Base-by-base conservation (phyloP, 805 yeast species). In the Yamadazyma kitorensis region DNA sequence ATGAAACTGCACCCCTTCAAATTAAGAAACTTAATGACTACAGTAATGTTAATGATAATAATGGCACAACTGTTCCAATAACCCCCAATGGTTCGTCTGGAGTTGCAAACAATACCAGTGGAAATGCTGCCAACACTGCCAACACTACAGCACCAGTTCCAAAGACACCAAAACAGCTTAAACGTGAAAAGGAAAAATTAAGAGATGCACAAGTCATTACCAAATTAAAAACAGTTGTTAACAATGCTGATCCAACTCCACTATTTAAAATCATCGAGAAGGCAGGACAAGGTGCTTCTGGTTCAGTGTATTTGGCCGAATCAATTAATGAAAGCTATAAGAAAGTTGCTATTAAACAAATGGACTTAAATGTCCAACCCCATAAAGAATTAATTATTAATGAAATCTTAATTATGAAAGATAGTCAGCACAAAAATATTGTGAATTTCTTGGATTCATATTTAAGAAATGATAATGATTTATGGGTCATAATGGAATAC, bases 401-500 rank as follows among this genome's bases (percentile, higher is more conserved):
- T 61, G 98, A 93, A 64, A 93, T 93, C 47, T 64, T 91, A 48
- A 97, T 93, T 16, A 93, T 93, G 98, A 87, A 87, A 57, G 97
- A 88, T 52, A 82, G 94, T 11, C 89, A 85, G 44, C 98, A 93
- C 62, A 82, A 84, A 41, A 93, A 93, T 56, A 93, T 93, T 60
- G 98, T 93, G 39, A 93, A 91, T 57, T 93, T 86, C 60, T 63
- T 93, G 40, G 98, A 91, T 54, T 87, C 96, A 1, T 94, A 86
- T 52, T 64, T 91, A 43, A 73, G 88, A 35, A 86, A 87, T 4
- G 68, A 72, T 31, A 73, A 76, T 39, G 97, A 93, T 52, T 68
- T 93, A 40, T 91, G 98, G 96, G 98, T 93, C n/a, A 85, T 94
- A 20, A 93, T 93, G 99, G 99, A 93, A 60, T 94, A 80, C 57